Evolutionary conservation across 2,329 filamentous ascomycete genomes (phyloP), one percentile per base, ranked within the genome.

Genomic region (Fusarium multiceps): DNA sequence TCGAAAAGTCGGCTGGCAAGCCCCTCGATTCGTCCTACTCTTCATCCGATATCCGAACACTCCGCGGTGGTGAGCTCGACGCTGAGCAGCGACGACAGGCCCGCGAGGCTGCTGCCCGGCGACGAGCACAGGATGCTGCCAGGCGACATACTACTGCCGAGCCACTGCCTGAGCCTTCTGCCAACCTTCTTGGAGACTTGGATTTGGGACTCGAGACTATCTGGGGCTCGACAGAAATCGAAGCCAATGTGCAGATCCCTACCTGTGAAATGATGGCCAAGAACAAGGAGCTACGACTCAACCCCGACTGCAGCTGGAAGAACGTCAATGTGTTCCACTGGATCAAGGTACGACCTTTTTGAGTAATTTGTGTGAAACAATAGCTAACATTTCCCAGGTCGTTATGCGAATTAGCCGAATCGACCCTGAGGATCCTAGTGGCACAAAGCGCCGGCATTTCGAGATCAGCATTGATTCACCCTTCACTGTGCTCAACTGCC

Each of bases 401-500:
- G 93, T 97, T 66, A 93, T 98, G 89, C 91, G 94, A 55, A 90
- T 98, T 48, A 97, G 94, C 30, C 93, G 93, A 73, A 84, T 92
- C 16, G 94, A 97, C 73, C 87, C 90, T 41, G 89, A 90, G 13
- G 92, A 97, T 74, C 90, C 93, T 1, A 85, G 84, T 2, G 86
- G 86, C 37, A 86, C 83, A 68, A 94, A 94, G 76, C 89, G 94
- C 68, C 88, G 94, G 34, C 94, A 97, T 77, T 98, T 97, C 72
- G 94, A 98, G 79, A 97, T 97, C 74, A 97, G 93, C 72, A 98
- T 98, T 73, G 94, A 98, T 80, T 97, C 94, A 3, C 94, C 94
- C 1, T 95, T 98, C 77, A 95, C 95, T 66, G 93, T 97, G 47
- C 90, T 97, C 49, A 95, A 94, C 67, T 98, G 94, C 82, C 92